These are phyloP conservation scores for Candolleomyces aberdarensis DNA, from an alignment of 768 basidiomycete genomes.

Conservation along the genomic window DNA sequence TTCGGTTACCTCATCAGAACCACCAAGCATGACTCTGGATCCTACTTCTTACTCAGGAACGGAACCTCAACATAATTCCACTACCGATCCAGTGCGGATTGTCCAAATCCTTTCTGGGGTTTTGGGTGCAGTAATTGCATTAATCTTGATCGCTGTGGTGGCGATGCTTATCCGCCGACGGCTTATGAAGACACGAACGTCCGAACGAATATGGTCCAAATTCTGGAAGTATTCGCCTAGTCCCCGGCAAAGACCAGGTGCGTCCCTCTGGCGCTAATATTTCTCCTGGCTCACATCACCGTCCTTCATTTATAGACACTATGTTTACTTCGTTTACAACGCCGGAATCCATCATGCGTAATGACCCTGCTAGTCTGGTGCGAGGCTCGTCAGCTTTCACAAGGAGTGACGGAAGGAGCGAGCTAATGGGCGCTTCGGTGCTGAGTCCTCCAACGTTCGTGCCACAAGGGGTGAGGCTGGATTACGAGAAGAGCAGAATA, in stretches of 20 bases:
- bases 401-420: constrained; percentile 21
- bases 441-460: background rate
- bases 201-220: constrained; percentile 7
- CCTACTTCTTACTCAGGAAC: background rate
- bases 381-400: constrained; percentile 18
- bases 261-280: background rate
- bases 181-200: constrained; percentile 1
- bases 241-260: constrained; percentile 15
- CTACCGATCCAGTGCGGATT: background rate
- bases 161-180: constrained; percentile 4
- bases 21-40: constrained; percentile 13
- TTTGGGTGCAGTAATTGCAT: constrained; percentile 7
- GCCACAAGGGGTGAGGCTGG: constrained; percentile 13
- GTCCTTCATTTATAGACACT: constrained; percentile 18
- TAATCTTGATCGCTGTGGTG: constrained; percentile 8
- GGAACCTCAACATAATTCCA: background rate
- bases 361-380: constrained; percentile 23
- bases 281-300: background rate
- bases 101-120: constrained; percentile 9
- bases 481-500: no score
- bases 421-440: constrained; percentile 16
- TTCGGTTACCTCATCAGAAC: background rate
- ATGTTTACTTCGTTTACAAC: constrained; percentile 33
- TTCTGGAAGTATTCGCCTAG: constrained; percentile 5
- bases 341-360: constrained; percentile 32